A percentile compares a stretch with the other conserved stretches of the same genome.
Conservation (phyloP, 257 asterid species). For the Solanum chmielewskii region DNA sequence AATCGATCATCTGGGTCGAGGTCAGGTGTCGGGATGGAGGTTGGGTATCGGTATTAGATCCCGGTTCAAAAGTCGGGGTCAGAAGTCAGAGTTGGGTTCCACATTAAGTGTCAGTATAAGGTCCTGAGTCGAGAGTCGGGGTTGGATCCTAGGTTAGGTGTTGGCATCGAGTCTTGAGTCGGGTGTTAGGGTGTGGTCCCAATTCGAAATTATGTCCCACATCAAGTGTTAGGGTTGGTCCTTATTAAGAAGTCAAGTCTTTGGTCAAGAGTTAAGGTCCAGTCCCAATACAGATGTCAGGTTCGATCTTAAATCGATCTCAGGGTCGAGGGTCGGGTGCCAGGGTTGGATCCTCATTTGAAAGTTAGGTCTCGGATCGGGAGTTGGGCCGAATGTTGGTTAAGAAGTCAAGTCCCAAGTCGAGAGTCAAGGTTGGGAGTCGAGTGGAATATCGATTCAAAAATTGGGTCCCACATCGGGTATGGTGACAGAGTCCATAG, state of each 20-base stretch:
- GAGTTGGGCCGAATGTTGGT: background rate
- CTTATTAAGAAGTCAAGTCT: background rate
- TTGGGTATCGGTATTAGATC: background rate
- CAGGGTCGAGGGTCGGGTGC: background rate
- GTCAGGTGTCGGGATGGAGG: background rate
- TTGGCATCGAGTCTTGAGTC: background rate
- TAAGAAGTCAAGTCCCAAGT: too few relatives aligned
- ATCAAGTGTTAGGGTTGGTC: background rate
- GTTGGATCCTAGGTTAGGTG: background rate
- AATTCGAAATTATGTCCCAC: background rate
- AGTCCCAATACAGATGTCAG: background rate
- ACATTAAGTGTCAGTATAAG: background rate
- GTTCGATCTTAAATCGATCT: too few relatives aligned
- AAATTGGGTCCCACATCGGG: background rate
- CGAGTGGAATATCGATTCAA: too few relatives aligned
- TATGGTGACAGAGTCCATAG: background rate
- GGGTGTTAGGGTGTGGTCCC: background rate
- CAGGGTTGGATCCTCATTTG: background rate
- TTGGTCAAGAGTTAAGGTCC: background rate
- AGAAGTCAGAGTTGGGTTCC: rapidly evolving
- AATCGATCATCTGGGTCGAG: background rate
- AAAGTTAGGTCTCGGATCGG: background rate
- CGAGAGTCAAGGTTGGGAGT: too few relatives aligned
- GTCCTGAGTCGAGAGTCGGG: background rate
- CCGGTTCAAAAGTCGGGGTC: background rate